Evolutionary conservation across 2,329 filamentous ascomycete species (phyloP).

Genomic region (Coniochaeta ligniaria): DNA sequence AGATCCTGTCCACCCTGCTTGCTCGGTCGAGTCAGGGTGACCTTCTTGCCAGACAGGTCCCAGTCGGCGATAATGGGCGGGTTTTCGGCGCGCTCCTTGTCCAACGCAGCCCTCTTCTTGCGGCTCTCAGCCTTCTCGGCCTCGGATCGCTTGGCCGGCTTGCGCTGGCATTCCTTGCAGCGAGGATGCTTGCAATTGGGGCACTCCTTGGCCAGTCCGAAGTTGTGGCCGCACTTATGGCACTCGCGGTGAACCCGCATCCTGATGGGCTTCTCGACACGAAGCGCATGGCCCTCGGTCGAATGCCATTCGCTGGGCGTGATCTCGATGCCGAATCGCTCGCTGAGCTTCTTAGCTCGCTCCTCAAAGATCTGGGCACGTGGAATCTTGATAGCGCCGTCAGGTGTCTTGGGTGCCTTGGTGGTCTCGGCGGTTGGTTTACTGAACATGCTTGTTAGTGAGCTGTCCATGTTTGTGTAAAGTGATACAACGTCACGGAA

Average conservation of each 20-base stretch:
- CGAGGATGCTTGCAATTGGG: constrained; percentile 69
- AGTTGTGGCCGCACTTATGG: constrained; percentile 71
- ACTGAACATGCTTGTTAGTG: neutral
- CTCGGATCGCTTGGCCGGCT: constrained; percentile 59
- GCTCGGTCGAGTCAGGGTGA: constrained; percentile 55
- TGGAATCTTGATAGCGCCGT: constrained; percentile 28
- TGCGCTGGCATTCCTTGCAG: constrained; percentile 73
- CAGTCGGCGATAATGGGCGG: constrained; percentile 45
- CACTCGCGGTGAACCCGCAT: constrained; percentile 75
- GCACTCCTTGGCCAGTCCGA: constrained; percentile 68
- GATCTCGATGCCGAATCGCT: constrained; percentile 49
- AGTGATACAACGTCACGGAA: neutral
- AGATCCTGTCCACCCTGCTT: constrained; percentile 63
- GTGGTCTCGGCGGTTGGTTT: constrained; percentile 3
- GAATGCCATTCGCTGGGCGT: constrained; percentile 46
- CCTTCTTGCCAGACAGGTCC: constrained; percentile 37
- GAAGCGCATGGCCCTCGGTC: constrained; percentile 47
- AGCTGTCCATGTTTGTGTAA: neutral
- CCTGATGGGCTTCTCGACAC: constrained; percentile 68
- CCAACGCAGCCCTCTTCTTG: constrained; percentile 38
- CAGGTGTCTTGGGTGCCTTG: constrained; percentile 4
- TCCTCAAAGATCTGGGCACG: constrained; percentile 47
- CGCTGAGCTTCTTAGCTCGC: constrained; percentile 46
- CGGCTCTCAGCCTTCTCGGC: constrained; percentile 45
- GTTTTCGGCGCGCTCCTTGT: constrained; percentile 52